Conservation (phyloP, 352 stramenopile species). For the Aphanomyces invadans region DNA sequence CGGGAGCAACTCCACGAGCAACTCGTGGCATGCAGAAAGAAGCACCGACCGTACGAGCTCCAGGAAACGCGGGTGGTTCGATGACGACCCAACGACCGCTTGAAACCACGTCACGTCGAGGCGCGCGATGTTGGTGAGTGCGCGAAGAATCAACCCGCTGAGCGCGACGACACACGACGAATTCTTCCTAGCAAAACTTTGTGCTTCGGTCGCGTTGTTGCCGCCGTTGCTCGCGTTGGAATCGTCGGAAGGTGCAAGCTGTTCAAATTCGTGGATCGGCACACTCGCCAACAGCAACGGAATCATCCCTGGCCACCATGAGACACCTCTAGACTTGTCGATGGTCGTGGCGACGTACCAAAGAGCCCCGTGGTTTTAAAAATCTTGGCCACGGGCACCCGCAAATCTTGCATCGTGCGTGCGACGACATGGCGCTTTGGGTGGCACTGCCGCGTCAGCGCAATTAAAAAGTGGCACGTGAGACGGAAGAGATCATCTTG, state of each 20-base stretch:
- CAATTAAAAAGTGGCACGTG: constrained; percentile 10
- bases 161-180: not conserved
- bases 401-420: constrained; percentile 5
- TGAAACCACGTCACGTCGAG: constrained; percentile 21
- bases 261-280: constrained; percentile 9
- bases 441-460: constrained; percentile 9
- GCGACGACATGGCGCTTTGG: not conserved
- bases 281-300: constrained; percentile 6
- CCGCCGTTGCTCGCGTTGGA: not conserved
- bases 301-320: not conserved
- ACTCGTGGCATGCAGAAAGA: not conserved
- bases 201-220: not conserved
- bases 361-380: constrained; percentile 14
- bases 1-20: constrained; percentile 3
- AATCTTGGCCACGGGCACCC: constrained; percentile 19
- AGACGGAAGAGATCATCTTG: constrained; percentile 15
- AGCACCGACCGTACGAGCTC: constrained; percentile 5
- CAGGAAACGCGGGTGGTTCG: constrained; percentile 13
- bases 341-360: not conserved
- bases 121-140: constrained; percentile 22
- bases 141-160: not conserved
- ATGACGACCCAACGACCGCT: constrained; percentile 2
- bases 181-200: too few relatives aligned
- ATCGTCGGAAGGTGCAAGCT: not conserved
- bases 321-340: not conserved